Evolutionary conservation across 257 asterid species (phyloP).

Genomic region (Cinchona pubescens): DNA sequence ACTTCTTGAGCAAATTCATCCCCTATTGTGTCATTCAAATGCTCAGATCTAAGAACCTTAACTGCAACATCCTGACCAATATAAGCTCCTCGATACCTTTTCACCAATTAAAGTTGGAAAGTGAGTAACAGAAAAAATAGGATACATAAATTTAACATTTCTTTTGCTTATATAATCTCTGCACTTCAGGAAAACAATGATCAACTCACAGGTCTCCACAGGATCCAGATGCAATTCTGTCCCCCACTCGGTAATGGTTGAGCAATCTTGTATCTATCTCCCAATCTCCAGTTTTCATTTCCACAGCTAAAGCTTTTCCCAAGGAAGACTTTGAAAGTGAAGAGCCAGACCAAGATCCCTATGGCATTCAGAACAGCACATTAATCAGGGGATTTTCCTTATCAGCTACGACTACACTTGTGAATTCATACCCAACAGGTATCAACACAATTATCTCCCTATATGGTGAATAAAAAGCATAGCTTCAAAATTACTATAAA

Average conservation of each 20-base stretch:
- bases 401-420: background rate
- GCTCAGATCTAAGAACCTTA: constrained; percentile 76
- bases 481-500: background rate
- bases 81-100: constrained; percentile 78
- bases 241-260: constrained; percentile 78
- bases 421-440: background rate
- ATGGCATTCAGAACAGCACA: constrained; percentile 25
- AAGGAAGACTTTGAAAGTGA: constrained; percentile 41
- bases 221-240: constrained; percentile 84
- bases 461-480: background rate
- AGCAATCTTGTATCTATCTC: constrained; percentile 72
- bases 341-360: constrained; percentile 80
- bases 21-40: constrained; percentile 62
- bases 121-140: constrained; percentile 18
- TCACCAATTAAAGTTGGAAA: constrained; percentile 23
- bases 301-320: constrained; percentile 42
- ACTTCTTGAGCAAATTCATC: constrained; percentile 78
- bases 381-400: background rate
- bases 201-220: constrained; percentile 79
- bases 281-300: constrained; percentile 51
- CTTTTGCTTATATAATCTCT: background rate
- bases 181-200: constrained; percentile 8
- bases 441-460: too few species aligned
- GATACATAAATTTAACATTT: constrained; percentile 6
- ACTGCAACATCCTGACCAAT: constrained; percentile 77